Conservation (phyloP, 192 early-diverging fungal genomes). For the Jimgerdemannia flammicorona region DNA sequence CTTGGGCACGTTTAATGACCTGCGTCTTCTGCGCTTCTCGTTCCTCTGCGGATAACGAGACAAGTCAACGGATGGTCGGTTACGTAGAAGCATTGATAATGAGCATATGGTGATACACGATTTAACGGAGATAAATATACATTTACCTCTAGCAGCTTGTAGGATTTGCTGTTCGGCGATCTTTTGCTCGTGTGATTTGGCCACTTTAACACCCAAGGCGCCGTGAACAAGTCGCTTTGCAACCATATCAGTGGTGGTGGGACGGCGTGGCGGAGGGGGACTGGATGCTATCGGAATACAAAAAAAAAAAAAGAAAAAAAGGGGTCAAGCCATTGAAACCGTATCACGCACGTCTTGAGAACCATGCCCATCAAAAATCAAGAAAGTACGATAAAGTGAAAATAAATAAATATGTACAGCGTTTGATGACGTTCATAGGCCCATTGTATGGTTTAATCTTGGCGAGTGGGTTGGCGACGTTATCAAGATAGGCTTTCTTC, state of each 20-base stretch:
- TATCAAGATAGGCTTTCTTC: slow-evolving; percentile 53
- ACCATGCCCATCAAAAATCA: too few relatives aligned
- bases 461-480: slow-evolving; percentile 44
- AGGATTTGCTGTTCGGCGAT: slow-evolving; percentile 37
- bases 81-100: too few relatives aligned
- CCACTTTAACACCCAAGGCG: slow-evolving; percentile 60
- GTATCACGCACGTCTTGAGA: too few relatives aligned
- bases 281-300: not conserved
- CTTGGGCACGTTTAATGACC: not conserved
- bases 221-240: slow-evolving; percentile 71
- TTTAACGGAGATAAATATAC: not conserved
- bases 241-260: slow-evolving; percentile 65
- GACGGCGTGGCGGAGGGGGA: slow-evolving; percentile 25
- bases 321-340: too few relatives aligned
- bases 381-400: too few relatives aligned
- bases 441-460: slow-evolving; percentile 62
- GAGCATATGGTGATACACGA: too few relatives aligned
- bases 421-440: slow-evolving; percentile 5
- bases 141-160: slow-evolving; percentile 41
- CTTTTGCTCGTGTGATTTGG: slow-evolving; percentile 44
- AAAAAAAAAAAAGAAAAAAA: too few relatives aligned
- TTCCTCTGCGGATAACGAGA: not conserved
- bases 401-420: too few relatives aligned
- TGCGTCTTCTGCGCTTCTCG: not conserved
- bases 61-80: not conserved